Percentiles rank a stretch among this genome's conserved stretches.
phyloP scores from a whole-genome alignment of 129 eudicot species.

The Flaveria sonorensis region DNA sequence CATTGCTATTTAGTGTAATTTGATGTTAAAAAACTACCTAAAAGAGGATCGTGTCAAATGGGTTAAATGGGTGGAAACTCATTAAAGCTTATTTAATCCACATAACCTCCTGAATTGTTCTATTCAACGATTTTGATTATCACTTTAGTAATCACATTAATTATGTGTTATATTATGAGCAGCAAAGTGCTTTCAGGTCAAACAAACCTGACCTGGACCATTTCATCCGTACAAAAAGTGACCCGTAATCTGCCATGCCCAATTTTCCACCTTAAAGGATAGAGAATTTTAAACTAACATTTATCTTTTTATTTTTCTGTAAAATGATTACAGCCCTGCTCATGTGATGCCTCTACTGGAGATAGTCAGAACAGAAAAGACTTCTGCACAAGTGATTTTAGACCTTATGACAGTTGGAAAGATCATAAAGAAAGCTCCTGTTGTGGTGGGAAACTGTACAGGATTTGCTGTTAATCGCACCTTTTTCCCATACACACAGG shows the following conservation, averaged over 20 bases:
- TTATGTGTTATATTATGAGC: background rate
- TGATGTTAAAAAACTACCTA: background rate
- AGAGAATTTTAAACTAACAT: conserved; percentile 15
- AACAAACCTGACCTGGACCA: background rate
- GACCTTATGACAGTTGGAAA: conserved; percentile 93
- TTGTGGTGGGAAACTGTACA: conserved; percentile 93
- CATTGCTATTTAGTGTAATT: background rate
- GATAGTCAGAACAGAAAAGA: conserved; percentile 82
- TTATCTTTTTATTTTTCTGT: conserved; percentile 2
- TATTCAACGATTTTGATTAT: background rate
- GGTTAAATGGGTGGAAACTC: background rate
- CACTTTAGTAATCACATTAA: background rate
- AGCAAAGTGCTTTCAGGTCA: background rate
- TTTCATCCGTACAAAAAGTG: background rate
- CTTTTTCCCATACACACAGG: conserved; percentile 84
- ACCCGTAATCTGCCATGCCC: background rate
- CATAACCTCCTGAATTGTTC: background rate
- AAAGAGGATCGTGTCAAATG: background rate
- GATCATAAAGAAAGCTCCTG: conserved; percentile 78
- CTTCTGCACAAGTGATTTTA: conserved; percentile 92
- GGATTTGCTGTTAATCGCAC: conserved; percentile 95
- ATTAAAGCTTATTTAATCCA: background rate
- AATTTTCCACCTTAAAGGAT: background rate
- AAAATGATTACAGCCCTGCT: conserved; percentile 69
- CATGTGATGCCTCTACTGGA: conserved; percentile 97